Evolutionary conservation across 2,329 filamentous ascomycete species (phyloP).

Genomic region (Macrophomina tecta): DNA sequence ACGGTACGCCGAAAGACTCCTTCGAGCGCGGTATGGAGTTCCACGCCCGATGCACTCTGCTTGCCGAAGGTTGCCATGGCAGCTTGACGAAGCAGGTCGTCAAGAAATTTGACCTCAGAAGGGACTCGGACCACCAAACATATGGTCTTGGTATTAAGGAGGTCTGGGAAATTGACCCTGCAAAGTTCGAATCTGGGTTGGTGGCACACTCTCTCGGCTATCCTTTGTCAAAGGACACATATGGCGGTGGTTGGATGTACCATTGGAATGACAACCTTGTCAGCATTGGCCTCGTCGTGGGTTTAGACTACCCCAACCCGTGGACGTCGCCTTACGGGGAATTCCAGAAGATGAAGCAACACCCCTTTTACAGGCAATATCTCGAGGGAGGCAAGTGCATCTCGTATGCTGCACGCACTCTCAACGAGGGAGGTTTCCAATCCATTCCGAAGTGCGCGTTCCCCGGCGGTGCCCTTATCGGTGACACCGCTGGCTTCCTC

Average conservation of each 20-base stretch:
- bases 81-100: constrained; percentile 94
- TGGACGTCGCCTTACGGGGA: constrained; percentile 95
- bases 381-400: constrained; percentile 98
- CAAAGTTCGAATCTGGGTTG: constrained; percentile 87
- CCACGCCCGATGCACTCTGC: constrained; percentile 86
- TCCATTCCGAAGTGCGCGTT: constrained; percentile 97
- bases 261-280: constrained; percentile 98
- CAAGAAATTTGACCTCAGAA: constrained; percentile 88
- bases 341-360: constrained; percentile 98
- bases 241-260: constrained; percentile 98
- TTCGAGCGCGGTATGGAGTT: constrained; percentile 99
- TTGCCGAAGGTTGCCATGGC: constrained; percentile 94
- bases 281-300: constrained; percentile 87
- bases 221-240: constrained; percentile 84
- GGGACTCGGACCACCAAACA: constrained; percentile 90
- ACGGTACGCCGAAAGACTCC: constrained; percentile 83
- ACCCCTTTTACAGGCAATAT: constrained; percentile 84
- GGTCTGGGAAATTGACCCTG: constrained; percentile 93
- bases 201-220: constrained; percentile 93
- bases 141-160: constrained; percentile 96
- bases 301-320: constrained; percentile 94
- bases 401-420: constrained; percentile 88
- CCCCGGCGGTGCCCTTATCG: constrained; percentile 92
- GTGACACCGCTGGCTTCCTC: constrained; percentile 94
- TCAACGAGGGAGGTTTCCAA: constrained; percentile 96